Evolutionary conservation across 1,284 basidiomycete genomes (phyloP).

Genomic region (Boletellus deceptivus): DNA sequence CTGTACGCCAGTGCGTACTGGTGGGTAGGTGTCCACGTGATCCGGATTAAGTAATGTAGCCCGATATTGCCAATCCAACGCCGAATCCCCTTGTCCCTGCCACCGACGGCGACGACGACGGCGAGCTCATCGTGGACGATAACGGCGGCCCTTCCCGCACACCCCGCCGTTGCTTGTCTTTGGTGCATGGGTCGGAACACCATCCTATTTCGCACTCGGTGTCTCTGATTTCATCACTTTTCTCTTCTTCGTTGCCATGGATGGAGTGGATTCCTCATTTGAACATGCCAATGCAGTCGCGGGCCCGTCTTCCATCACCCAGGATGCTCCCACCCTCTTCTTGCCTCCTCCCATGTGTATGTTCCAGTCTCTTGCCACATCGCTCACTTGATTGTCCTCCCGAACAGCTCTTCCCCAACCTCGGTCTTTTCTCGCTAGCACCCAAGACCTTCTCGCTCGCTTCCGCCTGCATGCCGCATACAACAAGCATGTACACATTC

Average conservation of each 20-base stretch:
- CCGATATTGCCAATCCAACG: conserved; percentile 34
- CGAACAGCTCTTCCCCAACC: conserved; percentile 38
- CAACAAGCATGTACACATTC: conserved; percentile 70
- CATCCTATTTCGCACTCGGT: conserved; percentile 11
- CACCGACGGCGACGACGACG: conserved; percentile 33
- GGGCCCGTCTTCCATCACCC: conserved; percentile 33
- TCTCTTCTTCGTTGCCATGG: conserved; percentile 27
- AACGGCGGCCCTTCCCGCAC: conserved; percentile 16
- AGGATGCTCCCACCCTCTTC: conserved; percentile 25
- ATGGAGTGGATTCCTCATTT: conserved; percentile 25
- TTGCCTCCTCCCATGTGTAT: conserved; percentile 28
- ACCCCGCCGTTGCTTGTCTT: neutral
- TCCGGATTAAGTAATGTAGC: conserved; percentile 30
- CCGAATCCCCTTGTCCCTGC: conserved; percentile 36
- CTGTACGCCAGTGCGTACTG: neutral
- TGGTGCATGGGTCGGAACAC: conserved; percentile 21
- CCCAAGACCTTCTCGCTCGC: conserved; percentile 70
- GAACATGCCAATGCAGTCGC: conserved; percentile 29
- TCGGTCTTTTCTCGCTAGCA: conserved; percentile 56
- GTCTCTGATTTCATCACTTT: conserved; percentile 27
- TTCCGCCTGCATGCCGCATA: conserved; percentile 68
- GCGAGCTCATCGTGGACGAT: conserved; percentile 31
- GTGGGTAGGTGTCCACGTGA: conserved; percentile 24
- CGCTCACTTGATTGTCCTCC: conserved; percentile 16
- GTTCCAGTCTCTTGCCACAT: conserved; percentile 6